These are phyloP conservation scores for Suzukiozyma palmioleophila DNA, from an alignment of 1,139 yeast genomes.

Conservation along the genomic window DNA sequence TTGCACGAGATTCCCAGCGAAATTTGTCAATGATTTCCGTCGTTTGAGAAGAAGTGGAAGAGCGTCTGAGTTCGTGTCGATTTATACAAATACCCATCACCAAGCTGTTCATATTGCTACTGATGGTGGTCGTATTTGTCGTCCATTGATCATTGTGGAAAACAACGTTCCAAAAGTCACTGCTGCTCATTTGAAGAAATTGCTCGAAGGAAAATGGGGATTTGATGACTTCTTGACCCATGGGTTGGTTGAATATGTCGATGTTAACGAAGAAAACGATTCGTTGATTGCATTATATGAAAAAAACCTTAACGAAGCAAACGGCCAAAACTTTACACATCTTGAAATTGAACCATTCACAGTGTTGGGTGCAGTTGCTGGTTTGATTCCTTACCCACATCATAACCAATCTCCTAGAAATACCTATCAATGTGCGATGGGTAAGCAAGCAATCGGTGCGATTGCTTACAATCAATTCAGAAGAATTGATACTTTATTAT, in stretches of 20 bases:
- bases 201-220: conserved; percentile 66
- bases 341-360: conserved; percentile 96
- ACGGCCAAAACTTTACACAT: conserved; percentile 61
- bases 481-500: conserved; percentile 89
- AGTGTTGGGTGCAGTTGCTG: conserved; percentile 96
- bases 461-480: conserved; percentile 95
- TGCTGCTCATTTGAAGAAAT: conserved; percentile 59
- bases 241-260: conserved; percentile 92
- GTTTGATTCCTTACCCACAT: conserved; percentile 98
- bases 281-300: conserved; percentile 91
- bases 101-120: conserved; percentile 95
- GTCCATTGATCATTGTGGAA: conserved; percentile 84
- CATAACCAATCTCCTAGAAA: conserved; percentile 99
- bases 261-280: conserved; percentile 97
- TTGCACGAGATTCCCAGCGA: conserved; percentile 78
- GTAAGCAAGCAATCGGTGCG: conserved; percentile 99
- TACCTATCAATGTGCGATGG: conserved; percentile 99
- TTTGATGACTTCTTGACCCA: conserved; percentile 84
- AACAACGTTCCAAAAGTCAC: conserved; percentile 67
- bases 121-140: conserved; percentile 97
- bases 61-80: conserved; percentile 85
- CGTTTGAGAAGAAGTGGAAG: conserved; percentile 78
- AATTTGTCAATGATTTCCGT: conserved; percentile 77
- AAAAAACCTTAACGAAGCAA: conserved; percentile 28
- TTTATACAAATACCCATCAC: conserved; percentile 86